A percentile compares a stretch with the other conserved stretches of the same genome.
These are phyloP conservation scores for Lentinula raphanica DNA, from an alignment of 768 basidiomycete species.

Conservation along the genomic window DNA sequence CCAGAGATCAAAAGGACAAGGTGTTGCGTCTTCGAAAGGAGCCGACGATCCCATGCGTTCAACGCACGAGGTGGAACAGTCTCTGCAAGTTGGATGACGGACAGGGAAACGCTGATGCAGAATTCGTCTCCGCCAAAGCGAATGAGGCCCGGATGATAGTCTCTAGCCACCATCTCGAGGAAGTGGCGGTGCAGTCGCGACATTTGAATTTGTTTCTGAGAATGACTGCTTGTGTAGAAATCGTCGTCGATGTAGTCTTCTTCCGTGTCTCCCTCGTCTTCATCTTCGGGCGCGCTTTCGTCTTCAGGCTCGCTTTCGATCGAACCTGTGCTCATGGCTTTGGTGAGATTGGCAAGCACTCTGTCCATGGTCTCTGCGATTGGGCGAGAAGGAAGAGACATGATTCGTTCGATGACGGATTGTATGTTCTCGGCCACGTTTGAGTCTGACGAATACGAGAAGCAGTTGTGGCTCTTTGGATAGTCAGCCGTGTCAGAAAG, in stretches of 20 bases:
- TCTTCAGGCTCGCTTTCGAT: constrained; percentile 16
- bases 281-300: constrained; percentile 15
- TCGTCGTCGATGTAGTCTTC: constrained; percentile 2
- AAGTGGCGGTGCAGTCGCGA: constrained; percentile 56
- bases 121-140: constrained; percentile 47
- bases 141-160: constrained; percentile 57
- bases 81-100: constrained; percentile 44
- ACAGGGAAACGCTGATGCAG: constrained; percentile 51
- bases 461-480: constrained; percentile 51
- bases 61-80: constrained; percentile 59
- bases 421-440: constrained; percentile 36
- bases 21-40: constrained; percentile 52
- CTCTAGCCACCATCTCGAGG: constrained; percentile 48
- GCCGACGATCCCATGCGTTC: constrained; percentile 68
- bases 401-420: constrained; percentile 38
- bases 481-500: constrained; percentile 65
- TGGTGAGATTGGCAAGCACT: constrained; percentile 32
- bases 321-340: constrained; percentile 12
- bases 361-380: constrained; percentile 41
- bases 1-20: constrained; percentile 64
- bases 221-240: constrained; percentile 44
- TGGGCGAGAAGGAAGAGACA: constrained; percentile 34
- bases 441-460: constrained; percentile 48
- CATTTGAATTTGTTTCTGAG: constrained; percentile 47
- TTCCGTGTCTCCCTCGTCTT: constrained; percentile 5